Base-by-base conservation (phyloP, 75 land plant species). In the Gnetum montanum region DNA sequence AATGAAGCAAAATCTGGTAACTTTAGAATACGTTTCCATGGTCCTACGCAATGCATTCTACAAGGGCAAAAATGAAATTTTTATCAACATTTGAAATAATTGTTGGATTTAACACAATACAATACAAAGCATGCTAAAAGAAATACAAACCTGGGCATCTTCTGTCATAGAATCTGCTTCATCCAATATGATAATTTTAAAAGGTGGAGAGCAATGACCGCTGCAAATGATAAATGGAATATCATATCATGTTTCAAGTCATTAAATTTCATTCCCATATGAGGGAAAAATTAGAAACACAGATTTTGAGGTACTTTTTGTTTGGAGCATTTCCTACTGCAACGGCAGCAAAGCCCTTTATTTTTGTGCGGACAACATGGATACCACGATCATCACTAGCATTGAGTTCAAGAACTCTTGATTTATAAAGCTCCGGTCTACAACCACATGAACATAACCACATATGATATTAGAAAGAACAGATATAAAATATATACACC, bases 351-450 rank as follows among this genome's bases (percentile, higher is more conserved):
- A 95, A 95, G 64, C 81, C 79, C 62, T 95, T 95, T 4, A 95
- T 90, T 62, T 95, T 95, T 10, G 96, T 95, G n/a, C 96, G 77
- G 35, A 95, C 97, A 23, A 95, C 88, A 79, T 90, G 90, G 33
- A 95, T 95, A 34, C 99, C 99, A 67, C 99, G 85, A 59, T 95
- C 99, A 81, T 95, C 99, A 79, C 99, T 95, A 23, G 99, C 99
- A 83, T 95, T 95, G 38, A 95, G 76, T 66, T 90, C 99, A 34
- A 95, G 63, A 49, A 95, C 99, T 63, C 99, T 72, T 37, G 92
- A 69, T 58, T 90, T 95, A 57, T 95, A 95, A 4, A 94, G 71
- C 46, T 90, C 92, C 37, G 92, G 96, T 31, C 99, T 95, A n/a
- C n/a, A 70, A 26, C 35, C n/a, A n/a, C n/a, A n/a, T n/a, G n/a